Conservation (phyloP, 2,329 filamentous ascomycete genomes). For the Penicillium sp. region DNA sequence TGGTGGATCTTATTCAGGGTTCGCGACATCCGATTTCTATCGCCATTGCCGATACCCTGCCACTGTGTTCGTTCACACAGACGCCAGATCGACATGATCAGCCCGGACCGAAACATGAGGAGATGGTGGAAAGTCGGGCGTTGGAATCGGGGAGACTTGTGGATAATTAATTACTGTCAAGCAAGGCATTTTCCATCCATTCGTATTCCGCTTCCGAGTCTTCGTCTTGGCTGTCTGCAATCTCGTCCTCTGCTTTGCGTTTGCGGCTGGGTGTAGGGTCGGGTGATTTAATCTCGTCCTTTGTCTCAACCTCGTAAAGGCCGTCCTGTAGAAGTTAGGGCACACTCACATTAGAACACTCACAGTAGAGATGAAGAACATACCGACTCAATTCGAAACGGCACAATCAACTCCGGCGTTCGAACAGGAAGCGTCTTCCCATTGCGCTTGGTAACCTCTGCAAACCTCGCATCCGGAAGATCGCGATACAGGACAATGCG, state of each 20-base stretch:
- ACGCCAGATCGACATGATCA: conserved; percentile 6
- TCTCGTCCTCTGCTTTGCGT: conserved; percentile 41
- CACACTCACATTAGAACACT: not conserved
- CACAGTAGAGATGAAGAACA: conserved; percentile 3
- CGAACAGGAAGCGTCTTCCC: conserved; percentile 44
- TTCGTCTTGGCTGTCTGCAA: conserved; percentile 45
- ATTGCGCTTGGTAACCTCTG: conserved; percentile 61
- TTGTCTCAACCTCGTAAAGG: not conserved
- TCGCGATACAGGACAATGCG: conserved; percentile 76
- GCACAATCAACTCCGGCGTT: conserved; percentile 31
- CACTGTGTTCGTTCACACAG: conserved; percentile 18
- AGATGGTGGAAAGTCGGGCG: not conserved
- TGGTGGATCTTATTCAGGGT: conserved; percentile 40
- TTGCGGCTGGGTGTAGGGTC: conserved; percentile 29
- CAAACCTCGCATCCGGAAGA: conserved; percentile 56
- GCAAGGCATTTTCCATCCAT: conserved; percentile 23
- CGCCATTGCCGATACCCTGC: conserved; percentile 23
- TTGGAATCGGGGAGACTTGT: not conserved
- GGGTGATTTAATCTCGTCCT: not conserved
- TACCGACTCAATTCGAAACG: conserved; percentile 41
- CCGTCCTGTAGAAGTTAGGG: conserved; percentile 10
- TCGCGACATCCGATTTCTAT: conserved; percentile 21
- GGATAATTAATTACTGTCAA: not conserved
- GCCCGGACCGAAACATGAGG: not conserved
- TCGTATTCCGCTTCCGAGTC: conserved; percentile 32